Base-by-base conservation (phyloP, 2,329 filamentous ascomycete species). In the Xenosphaeropsis pyriputrescens region DNA sequence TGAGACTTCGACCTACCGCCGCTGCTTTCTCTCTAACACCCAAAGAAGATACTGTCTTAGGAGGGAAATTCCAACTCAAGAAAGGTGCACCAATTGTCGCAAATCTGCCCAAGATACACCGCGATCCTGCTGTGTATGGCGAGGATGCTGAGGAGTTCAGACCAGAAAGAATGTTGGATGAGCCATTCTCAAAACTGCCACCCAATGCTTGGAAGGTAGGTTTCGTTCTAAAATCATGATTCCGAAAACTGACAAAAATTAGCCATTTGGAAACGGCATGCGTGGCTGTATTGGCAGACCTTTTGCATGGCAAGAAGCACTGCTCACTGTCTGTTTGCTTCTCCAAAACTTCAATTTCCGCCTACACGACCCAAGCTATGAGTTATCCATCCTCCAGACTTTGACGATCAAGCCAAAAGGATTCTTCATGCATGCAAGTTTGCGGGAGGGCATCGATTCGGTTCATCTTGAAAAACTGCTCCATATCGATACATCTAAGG, bases 221-320 rank as follows among this genome's bases (percentile, higher is more conserved):
- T 32, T 18, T n/a, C 17, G n/a, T 32, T 5, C 30, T 14, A 14
- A 5, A 12, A 3, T 8, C 13, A 2, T 32, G 9, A 32, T 32
- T 15, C n/a, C 31, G 31, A 16, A 18, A 4, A 15, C 33, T 35
- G 18, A 35, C 18, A 22, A n/a, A 13, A 14, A 16, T 8, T 35
- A 35, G 57, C 79, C 81, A 3, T 86, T 86, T 46, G 82, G 82
- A 1, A 79, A 82, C 38, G 81, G 80, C 2, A 64, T 70, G 44
- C 62, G 82, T 37, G 76, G 63, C 1, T 88, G 81, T 46, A 85
- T 86, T 42, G 82, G 82, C 3, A 62, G 79, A 1, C 67, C 72
- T 0, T 86, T 86, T 50, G 79, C 81, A 2, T 80, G 76, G 75
- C 81, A 86, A 50, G 82, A 86, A 55, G 66, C 70, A 2, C 51